Evolutionary conservation across 192 early-diverging fungal genomes (phyloP).

Genomic region (Coemansia sp.): DNA sequence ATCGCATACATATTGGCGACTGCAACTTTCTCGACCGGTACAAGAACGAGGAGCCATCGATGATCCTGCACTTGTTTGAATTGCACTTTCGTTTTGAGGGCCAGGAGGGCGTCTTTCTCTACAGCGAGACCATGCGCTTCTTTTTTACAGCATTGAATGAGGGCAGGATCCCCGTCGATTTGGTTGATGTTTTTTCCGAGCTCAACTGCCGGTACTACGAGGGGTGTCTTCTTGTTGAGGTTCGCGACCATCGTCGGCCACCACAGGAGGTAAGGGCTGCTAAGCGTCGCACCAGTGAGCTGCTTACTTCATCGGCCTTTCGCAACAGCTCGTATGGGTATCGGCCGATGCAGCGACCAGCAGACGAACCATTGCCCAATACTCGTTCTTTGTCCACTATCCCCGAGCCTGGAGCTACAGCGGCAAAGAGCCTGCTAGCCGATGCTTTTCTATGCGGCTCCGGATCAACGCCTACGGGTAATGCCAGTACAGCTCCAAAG

Average conservation of each 20-base stretch:
- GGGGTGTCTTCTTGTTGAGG: conserved; percentile 69
- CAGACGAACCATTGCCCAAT: not conserved
- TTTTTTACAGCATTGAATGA: conserved; percentile 56
- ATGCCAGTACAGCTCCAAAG: not conserved
- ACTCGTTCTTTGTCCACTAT: not conserved
- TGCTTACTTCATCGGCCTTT: conserved; percentile 38
- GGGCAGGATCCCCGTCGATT: conserved; percentile 59
- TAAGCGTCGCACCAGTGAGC: conserved; percentile 23
- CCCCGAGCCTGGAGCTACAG: conserved; percentile 18
- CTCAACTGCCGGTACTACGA: conserved; percentile 52
- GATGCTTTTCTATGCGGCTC: not conserved
- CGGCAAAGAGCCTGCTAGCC: not conserved
- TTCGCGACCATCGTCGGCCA: conserved; percentile 63
- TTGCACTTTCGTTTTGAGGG: conserved; percentile 74
- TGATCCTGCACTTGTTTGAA: conserved; percentile 64
- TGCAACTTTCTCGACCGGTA: conserved; percentile 40
- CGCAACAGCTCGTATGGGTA: not conserved
- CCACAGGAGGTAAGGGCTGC: conserved; percentile 27
- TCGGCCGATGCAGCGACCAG: not conserved
- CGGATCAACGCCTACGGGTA: not conserved
- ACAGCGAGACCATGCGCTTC: conserved; percentile 54
- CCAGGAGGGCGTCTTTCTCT: conserved; percentile 55
- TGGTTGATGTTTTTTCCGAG: conserved; percentile 66
- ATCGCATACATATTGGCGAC: conserved; percentile 34
- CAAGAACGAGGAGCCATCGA: conserved; percentile 57